phyloP scores from a whole-genome alignment of 1,284 basidiomycete species.

The Erythrobasidium hasegawianum region DNA sequence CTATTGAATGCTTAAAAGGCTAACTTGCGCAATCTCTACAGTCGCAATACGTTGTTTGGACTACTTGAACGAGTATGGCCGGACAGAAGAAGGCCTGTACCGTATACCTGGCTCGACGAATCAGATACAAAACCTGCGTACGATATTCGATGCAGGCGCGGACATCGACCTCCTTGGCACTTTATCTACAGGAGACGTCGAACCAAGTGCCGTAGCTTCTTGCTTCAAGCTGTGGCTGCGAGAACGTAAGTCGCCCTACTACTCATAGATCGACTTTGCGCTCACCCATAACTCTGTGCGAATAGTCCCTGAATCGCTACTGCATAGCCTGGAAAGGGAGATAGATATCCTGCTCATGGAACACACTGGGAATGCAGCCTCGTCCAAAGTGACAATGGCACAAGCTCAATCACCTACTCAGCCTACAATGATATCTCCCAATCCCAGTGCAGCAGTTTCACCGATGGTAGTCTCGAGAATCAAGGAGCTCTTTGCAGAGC shows the following conservation, averaged over 20 bases:
- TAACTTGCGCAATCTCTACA: too few relatives aligned
- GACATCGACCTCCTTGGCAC: constrained; percentile 41
- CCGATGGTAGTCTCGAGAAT: constrained; percentile 35
- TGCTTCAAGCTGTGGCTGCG: constrained; percentile 55
- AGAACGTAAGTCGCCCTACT: constrained; percentile 54
- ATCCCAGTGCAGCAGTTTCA: background rate
- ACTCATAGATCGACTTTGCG: too few relatives aligned
- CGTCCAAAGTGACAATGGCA: constrained; percentile 35
- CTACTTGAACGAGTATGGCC: constrained; percentile 71
- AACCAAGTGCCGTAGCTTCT: constrained; percentile 64
- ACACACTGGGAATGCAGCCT: constrained; percentile 39
- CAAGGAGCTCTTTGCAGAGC: constrained; percentile 33
- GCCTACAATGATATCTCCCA: background rate
- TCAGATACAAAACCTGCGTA: constrained; percentile 67
- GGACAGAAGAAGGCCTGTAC: constrained; percentile 68
- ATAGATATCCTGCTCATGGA: constrained; percentile 38
- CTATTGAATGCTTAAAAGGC: too few relatives aligned
- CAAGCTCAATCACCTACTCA: constrained; percentile 22
- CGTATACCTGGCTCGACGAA: constrained; percentile 70
- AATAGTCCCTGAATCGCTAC: constrained; percentile 43
- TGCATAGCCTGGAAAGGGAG: constrained; percentile 33
- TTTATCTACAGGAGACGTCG: constrained; percentile 38
- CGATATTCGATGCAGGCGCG: constrained; percentile 75
- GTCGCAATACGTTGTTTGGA: constrained; percentile 72
- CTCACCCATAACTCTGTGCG: background rate